A percentile compares a stretch with the other conserved stretches of the same genome.
Conservation (phyloP, 176 grass and related monocot genomes). For the Oryza longistaminata region DNA sequence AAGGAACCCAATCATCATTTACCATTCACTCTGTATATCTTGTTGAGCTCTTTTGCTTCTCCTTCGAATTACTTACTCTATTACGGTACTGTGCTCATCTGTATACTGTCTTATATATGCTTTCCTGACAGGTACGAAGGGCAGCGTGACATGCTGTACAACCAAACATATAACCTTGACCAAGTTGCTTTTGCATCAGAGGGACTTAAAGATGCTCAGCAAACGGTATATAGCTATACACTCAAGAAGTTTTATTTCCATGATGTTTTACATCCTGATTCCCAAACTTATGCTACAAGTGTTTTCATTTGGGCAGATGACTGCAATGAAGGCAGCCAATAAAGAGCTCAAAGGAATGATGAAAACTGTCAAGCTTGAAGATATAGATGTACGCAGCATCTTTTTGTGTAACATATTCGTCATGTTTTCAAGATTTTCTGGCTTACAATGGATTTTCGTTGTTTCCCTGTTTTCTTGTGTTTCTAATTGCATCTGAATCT, state of each 20-base stretch:
- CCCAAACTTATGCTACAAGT: background rate
- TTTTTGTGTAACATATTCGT: background rate
- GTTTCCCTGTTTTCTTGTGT: background rate
- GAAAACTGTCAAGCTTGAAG: slow-evolving; percentile 94
- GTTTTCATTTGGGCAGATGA: slow-evolving; percentile 58
- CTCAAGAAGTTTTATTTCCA: background rate
- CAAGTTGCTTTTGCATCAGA: slow-evolving; percentile 92
- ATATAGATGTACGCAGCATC: slow-evolving; percentile 74
- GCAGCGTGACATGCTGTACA: slow-evolving; percentile 94
- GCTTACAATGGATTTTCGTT: background rate
- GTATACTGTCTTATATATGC: background rate
- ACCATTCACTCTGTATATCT: background rate
- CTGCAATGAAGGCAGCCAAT: slow-evolving; percentile 90
- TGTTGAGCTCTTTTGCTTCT: background rate
- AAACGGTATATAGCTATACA: slow-evolving; percentile 57
- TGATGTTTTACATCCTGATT: background rate
- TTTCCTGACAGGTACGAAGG: slow-evolving; percentile 78
- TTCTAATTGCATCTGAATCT: slow-evolving; percentile 17
- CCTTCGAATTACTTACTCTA: background rate
- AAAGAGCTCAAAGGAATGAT: slow-evolving; percentile 99
- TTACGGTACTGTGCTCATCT: background rate
- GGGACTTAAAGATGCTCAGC: slow-evolving; percentile 96
- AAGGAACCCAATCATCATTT: background rate
- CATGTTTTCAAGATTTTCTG: background rate
- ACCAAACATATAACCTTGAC: slow-evolving; percentile 95